phyloP scores from a whole-genome alignment of 148 eudicot species.

The Beta vulgaris region DNA sequence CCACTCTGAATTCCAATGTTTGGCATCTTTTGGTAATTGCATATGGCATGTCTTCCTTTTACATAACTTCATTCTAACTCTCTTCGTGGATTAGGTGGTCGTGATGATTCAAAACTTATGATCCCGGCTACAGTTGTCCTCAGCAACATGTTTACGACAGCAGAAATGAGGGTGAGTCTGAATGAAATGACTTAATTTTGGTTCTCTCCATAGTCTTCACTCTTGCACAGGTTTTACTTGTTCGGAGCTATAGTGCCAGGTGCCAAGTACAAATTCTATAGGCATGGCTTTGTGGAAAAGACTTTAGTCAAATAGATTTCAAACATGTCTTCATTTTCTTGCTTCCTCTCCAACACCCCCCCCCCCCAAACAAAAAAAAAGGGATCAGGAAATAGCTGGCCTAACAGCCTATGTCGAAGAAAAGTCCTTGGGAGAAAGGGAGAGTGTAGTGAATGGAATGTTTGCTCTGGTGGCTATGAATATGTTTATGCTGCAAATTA shows the following conservation, averaged over 20 bases:
- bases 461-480: background rate
- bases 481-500: background rate
- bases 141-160: constrained; percentile 79
- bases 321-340: background rate
- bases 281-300: background rate
- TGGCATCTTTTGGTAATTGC: background rate
- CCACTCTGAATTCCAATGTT: background rate
- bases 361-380: background rate
- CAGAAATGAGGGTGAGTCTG: constrained; percentile 81
- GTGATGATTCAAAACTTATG: constrained; percentile 78
- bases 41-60: background rate
- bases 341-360: no score
- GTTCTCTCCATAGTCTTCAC: background rate
- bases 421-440: background rate
- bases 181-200: background rate
- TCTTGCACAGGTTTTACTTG: no score
- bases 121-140: constrained; percentile 85
- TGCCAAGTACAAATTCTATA: background rate
- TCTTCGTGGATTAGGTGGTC: constrained; percentile 60
- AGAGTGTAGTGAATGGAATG: background rate
- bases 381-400: no score
- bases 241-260: no score
- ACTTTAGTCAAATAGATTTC: background rate
- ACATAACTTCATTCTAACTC: background rate
- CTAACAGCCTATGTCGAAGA: no score